A percentile compares a stretch with the other conserved stretches of the same genome.
These are phyloP conservation scores for Biscogniauxia marginata DNA, from an alignment of 2,329 filamentous ascomycete genomes.

Conservation along the genomic window DNA sequence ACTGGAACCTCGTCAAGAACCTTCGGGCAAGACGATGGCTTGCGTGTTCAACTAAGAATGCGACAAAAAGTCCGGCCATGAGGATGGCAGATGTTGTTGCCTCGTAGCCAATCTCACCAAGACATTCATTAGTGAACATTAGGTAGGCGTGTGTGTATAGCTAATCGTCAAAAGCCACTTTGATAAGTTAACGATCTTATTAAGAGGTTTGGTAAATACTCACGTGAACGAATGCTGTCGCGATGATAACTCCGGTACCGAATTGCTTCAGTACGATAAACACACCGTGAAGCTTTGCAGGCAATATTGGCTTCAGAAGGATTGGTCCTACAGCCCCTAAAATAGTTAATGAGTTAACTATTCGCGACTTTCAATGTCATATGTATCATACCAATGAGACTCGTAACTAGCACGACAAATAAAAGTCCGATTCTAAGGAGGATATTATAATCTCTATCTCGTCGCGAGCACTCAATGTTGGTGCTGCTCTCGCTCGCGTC, in stretches of 20 bases:
- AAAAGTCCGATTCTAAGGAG: constrained; percentile 67
- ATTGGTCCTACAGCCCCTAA: constrained; percentile 65
- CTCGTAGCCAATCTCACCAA: constrained; percentile 67
- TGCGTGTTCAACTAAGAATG: constrained; percentile 69
- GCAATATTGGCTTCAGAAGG: constrained; percentile 57
- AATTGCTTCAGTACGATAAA: constrained; percentile 71
- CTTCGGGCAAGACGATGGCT: constrained; percentile 56
- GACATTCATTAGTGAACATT: constrained; percentile 70
- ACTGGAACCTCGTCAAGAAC: constrained; percentile 18
- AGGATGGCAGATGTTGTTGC: constrained; percentile 67
- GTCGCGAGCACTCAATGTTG: constrained; percentile 41
- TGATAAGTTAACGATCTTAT: neutral
- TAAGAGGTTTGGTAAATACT: constrained; percentile 21
- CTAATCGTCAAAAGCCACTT: constrained; percentile 35
- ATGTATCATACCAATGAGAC: constrained; percentile 54
- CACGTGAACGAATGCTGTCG: constrained; percentile 69
- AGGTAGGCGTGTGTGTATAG: constrained; percentile 70
- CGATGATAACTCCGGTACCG: constrained; percentile 70
- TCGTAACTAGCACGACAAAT: constrained; percentile 69
- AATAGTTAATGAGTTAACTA: constrained; percentile 8
- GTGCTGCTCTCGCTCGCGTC: constrained; percentile 34
- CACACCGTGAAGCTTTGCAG: constrained; percentile 45
- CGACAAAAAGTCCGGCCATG: constrained; percentile 71
- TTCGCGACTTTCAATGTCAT: neutral
- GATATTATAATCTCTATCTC: constrained; percentile 61